Base-by-base conservation (phyloP, 306 rosid species). In the Trichosanthes cucumerina region DNA sequence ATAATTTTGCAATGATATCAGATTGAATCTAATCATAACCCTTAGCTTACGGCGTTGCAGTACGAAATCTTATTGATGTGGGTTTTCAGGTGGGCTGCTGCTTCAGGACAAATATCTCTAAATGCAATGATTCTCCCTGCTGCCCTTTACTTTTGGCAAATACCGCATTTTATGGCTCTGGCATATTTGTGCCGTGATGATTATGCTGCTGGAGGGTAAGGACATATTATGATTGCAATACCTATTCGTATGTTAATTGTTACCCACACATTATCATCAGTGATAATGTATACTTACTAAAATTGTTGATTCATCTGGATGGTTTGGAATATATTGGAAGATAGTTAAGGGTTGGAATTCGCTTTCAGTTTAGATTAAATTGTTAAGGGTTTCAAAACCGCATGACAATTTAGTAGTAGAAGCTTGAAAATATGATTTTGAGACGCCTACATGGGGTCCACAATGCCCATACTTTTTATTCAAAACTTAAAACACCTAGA, bases 81-180 rank as follows among this genome's bases (percentile, higher is more conserved):
- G 76, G 39, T 70, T 87, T 80, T 82, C 93, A 95, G 97, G 76
- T 95, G 97, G 96, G 96, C 88, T 81, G 97, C 97, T 62, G 95
- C 97, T 65, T 87, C 96, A 54, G 95, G 95, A 76, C 87, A 88
- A 80, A 81, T 95, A 82, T 91, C 97, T 28, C 85, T 90, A 46
- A 92, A 89, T 82, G 91, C 82, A 53, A 85, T 92, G 87, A 86
- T 95, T 87, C 97, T 95, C 77, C 98, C 97, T 9, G 97, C 96
- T 70, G 98, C 98, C 79, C 87, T 95, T 79, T 95, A 95, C 86
- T 95, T 95, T 85, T 95, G 98, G 98, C 97, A 95, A 85, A 69
- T 95, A 81, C 98, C 97, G 7, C 98, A 95, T 88, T 95, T 95
- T 85, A 95, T 95, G 98, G 97, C 98, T 78, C 96, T 95, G 44